Percentiles rank a stretch among this genome's conserved stretches.
Conservation (phyloP, 1,284 basidiomycete genomes). For the Fistulinella cinereoalba region DNA sequence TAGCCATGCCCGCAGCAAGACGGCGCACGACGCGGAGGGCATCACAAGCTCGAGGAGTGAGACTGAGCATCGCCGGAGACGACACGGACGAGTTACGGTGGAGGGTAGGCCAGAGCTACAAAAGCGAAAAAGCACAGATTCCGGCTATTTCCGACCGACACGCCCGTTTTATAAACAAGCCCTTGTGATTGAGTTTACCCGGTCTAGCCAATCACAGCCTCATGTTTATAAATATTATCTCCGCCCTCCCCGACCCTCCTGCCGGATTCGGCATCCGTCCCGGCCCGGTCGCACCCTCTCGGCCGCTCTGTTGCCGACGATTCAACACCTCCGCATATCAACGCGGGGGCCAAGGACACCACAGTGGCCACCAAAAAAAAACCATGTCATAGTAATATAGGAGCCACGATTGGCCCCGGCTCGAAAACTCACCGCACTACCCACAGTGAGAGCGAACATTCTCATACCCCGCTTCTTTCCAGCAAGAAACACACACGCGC, state of each 20-base stretch:
- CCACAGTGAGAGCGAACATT: slow-evolving; percentile 10
- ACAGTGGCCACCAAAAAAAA: too few species aligned
- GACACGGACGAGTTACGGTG: slow-evolving; percentile 28
- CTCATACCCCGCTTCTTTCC: slow-evolving; percentile 1
- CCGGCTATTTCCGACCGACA: slow-evolving; percentile 26
- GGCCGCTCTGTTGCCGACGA: slow-evolving; percentile 23
- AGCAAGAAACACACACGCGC: slow-evolving; percentile 1
- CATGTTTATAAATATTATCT: slow-evolving; percentile 23
- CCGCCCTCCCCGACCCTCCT: slow-evolving; percentile 5
- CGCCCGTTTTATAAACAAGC: slow-evolving; percentile 19
- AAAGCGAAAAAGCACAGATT: slow-evolving; percentile 15
- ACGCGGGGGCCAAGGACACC: too few species aligned
- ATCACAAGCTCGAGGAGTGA: slow-evolving; percentile 57
- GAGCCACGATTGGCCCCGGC: too few species aligned
- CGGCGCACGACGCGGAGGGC: slow-evolving; percentile 59
- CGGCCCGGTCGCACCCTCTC: not conserved
- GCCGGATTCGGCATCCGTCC: slow-evolving; percentile 3
- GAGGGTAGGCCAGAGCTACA: slow-evolving; percentile 3
- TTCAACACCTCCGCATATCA: too few species aligned
- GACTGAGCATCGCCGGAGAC: slow-evolving; percentile 62
- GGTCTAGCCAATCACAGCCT: slow-evolving; percentile 22
- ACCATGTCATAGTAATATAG: too few species aligned
- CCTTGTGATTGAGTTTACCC: slow-evolving; percentile 16
- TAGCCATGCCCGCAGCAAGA: slow-evolving; percentile 73
- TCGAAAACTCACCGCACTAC: not conserved